Evolutionary conservation across 2,329 filamentous ascomycete genomes (phyloP).

Genomic region (Hymenoscyphus infarciens): DNA sequence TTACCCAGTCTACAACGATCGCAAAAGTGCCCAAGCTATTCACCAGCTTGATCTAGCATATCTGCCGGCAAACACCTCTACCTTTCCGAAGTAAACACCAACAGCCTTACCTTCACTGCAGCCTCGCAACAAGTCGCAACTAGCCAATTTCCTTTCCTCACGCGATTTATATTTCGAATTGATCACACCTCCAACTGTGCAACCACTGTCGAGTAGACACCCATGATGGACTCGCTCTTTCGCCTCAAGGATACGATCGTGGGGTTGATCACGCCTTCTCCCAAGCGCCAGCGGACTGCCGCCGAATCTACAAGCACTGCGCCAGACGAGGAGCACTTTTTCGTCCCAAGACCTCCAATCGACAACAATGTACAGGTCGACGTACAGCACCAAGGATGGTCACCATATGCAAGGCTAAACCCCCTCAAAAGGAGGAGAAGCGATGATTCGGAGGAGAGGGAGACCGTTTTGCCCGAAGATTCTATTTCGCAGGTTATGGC

Average conservation of each 20-base stretch:
- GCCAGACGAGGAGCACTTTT: conserved; percentile 16
- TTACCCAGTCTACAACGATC: background rate
- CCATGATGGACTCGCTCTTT: conserved; percentile 30
- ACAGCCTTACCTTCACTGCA: background rate
- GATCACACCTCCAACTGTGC: background rate
- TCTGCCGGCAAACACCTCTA: background rate
- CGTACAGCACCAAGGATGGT: conserved; percentile 21
- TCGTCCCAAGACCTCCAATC: conserved; percentile 21
- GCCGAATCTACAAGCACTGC: conserved; percentile 20
- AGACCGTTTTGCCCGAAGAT: conserved; percentile 21
- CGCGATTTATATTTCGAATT: background rate
- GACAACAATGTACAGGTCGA: conserved; percentile 17
- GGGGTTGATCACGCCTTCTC: conserved; percentile 33
- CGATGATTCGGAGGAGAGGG: conserved; percentile 19
- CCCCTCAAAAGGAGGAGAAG: conserved; percentile 29
- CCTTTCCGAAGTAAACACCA: background rate
- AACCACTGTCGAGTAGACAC: background rate
- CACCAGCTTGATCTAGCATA: background rate
- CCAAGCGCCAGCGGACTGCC: conserved; percentile 34
- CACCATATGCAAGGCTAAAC: conserved; percentile 19
- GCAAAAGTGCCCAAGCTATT: background rate
- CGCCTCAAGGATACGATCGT: conserved; percentile 31
- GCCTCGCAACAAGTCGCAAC: background rate
- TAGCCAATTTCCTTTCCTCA: background rate
- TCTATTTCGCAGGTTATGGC: conserved; percentile 23